Conservation (phyloP, 2,329 filamentous ascomycete species). For the Xylaria sp. region DNA sequence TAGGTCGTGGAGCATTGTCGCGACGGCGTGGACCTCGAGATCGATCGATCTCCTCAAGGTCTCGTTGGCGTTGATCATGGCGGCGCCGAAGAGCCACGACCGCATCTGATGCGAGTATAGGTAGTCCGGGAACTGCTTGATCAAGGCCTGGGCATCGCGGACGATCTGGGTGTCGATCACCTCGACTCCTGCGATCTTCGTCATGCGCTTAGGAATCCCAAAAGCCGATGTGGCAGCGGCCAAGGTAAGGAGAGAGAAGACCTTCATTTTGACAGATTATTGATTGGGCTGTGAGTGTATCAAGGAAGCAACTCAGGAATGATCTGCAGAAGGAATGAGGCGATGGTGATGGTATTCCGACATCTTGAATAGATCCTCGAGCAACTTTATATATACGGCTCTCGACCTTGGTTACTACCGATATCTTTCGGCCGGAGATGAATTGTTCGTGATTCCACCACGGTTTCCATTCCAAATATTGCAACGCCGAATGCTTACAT, state of each 20-base stretch:
- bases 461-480: slow-evolving; percentile 24
- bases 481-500: not conserved
- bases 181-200: slow-evolving; percentile 36
- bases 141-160: slow-evolving; percentile 33
- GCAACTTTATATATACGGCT: slow-evolving; percentile 32
- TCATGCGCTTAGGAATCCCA: slow-evolving; percentile 21
- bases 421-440: not conserved
- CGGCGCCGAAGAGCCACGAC: slow-evolving; percentile 37
- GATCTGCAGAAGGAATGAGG: slow-evolving; percentile 1
- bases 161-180: slow-evolving; percentile 39
- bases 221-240: slow-evolving; percentile 23
- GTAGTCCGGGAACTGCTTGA: slow-evolving; percentile 35
- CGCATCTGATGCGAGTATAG: slow-evolving; percentile 37
- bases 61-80: slow-evolving; percentile 37
- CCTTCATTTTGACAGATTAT: slow-evolving; percentile 30
- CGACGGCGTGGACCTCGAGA: slow-evolving; percentile 40
- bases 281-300: slow-evolving; percentile 6
- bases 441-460: not conserved
- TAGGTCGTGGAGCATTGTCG: slow-evolving; percentile 39
- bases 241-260: slow-evolving; percentile 30
- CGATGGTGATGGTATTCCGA: slow-evolving; percentile 18
- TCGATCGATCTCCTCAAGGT: slow-evolving; percentile 28
- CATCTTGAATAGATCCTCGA: not conserved
- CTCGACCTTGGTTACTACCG: not conserved
- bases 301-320: slow-evolving; percentile 5